Conservation (phyloP, 176 grass and related monocot genomes). For the Hsuehochloa calcarea region DNA sequence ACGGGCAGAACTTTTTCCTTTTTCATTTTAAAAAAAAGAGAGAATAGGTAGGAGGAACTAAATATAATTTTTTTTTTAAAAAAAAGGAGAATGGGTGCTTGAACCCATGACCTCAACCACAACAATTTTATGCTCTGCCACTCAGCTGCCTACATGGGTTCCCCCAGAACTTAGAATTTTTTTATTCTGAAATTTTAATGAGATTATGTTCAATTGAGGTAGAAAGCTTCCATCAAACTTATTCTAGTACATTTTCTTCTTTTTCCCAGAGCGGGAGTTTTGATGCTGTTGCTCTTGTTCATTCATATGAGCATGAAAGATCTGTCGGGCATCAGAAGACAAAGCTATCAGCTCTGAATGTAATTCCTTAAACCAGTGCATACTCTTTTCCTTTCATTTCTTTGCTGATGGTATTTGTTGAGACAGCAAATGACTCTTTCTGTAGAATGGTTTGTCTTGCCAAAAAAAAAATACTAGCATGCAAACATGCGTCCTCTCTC, state of each 20-base stretch:
- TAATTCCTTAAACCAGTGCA: slow-evolving; percentile 37
- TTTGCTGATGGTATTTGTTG: not conserved
- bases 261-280: slow-evolving; percentile 63
- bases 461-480: not conserved
- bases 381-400: not conserved
- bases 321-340: slow-evolving; percentile 76
- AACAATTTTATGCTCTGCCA: not conserved
- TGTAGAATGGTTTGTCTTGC: not conserved
- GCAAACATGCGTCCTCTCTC: not conserved
- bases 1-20: not conserved
- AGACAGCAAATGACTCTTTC: not conserved
- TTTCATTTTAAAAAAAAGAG: not conserved
- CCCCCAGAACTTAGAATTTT: not conserved
- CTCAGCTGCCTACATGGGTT: not conserved
- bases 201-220: not conserved
- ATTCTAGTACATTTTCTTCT: slow-evolving; percentile 15
- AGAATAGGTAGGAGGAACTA: not conserved
- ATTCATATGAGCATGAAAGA: slow-evolving; percentile 88
- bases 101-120: not conserved
- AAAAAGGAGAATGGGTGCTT: not conserved
- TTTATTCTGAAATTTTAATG: not conserved
- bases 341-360: slow-evolving; percentile 75
- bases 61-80: not conserved
- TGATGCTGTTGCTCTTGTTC: slow-evolving; percentile 77
- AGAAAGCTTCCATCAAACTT: not conserved